A percentile compares a stretch with the other conserved stretches of the same genome.
These are phyloP conservation scores for Globisporangium emineosum DNA, from an alignment of 352 stramenopile genomes.

Conservation along the genomic window DNA sequence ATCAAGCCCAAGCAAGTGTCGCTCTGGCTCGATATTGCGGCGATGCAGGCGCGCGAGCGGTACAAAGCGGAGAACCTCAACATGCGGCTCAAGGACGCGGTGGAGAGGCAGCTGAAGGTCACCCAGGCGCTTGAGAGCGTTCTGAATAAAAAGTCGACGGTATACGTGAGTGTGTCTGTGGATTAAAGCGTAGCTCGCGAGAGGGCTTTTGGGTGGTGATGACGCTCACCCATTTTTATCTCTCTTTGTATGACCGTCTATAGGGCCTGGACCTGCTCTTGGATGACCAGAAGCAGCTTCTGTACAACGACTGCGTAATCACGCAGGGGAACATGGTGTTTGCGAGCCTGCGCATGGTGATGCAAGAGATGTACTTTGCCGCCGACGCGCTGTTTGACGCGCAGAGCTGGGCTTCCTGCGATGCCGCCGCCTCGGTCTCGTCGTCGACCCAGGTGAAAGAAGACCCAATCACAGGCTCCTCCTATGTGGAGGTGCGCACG, in stretches of 20 bases:
- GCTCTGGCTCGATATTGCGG: slow-evolving; percentile 44
- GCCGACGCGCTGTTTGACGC: slow-evolving; percentile 13
- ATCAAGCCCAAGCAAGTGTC: slow-evolving; percentile 23
- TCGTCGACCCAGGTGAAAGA: background rate
- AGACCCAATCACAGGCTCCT: background rate
- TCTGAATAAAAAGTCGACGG: slow-evolving; percentile 19
- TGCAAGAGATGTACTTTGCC: slow-evolving; percentile 15
- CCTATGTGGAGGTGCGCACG: slow-evolving; percentile 11
- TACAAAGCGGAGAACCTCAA: slow-evolving; percentile 44
- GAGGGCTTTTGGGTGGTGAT: background rate
- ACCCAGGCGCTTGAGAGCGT: slow-evolving; percentile 35
- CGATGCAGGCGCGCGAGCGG: slow-evolving; percentile 38
- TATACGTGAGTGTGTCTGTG: slow-evolving; percentile 12
- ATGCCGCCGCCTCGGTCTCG: background rate
- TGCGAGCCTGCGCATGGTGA: background rate
- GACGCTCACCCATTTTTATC: background rate
- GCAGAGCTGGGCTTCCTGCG: background rate
- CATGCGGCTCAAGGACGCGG: slow-evolving; percentile 35
- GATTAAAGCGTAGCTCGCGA: background rate
- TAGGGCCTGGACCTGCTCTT: slow-evolving; percentile 7
- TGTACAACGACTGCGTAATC: slow-evolving; percentile 7
- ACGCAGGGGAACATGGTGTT: slow-evolving; percentile 11
- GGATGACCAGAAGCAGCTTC: slow-evolving; percentile 5
- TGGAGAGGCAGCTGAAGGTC: slow-evolving; percentile 41
- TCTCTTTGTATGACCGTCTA: background rate